phyloP scores from a whole-genome alignment of 331 rosid species.

The Arachis monticola region DNA sequence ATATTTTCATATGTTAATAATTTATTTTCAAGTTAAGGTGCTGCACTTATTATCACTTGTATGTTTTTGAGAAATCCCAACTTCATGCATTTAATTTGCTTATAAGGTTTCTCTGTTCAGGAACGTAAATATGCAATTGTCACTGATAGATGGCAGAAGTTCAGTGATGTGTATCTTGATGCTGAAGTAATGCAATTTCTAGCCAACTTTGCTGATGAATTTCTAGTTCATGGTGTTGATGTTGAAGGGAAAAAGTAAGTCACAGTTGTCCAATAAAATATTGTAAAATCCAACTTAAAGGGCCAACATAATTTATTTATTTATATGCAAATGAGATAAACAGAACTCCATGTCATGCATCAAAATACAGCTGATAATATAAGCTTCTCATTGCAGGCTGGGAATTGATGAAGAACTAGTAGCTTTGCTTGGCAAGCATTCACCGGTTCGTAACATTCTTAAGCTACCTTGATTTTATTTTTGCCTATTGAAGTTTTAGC shows the following conservation, averaged over 20 bases:
- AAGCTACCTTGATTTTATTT: conserved; percentile 19
- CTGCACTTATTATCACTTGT: too few species aligned
- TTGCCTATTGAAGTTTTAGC: not conserved
- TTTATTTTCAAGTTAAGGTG: not conserved
- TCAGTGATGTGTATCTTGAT: conserved; percentile 76
- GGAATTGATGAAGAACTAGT: conserved; percentile 98
- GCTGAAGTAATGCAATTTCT: conserved; percentile 68
- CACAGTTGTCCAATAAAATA: not conserved
- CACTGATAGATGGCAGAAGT: conserved; percentile 98
- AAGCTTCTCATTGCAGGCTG: conserved; percentile 55
- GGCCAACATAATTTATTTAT: conserved; percentile 1
- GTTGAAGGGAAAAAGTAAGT: conserved; percentile 97
- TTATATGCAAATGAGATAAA: not conserved
- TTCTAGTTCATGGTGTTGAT: conserved; percentile 95
- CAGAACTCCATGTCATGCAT: conserved; percentile 21
- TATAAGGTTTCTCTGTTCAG: conserved; percentile 50
- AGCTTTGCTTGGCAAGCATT: conserved; percentile 80
- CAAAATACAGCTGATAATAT: conserved; percentile 29
- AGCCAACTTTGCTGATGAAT: conserved; percentile 87
- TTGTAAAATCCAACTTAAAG: not conserved
- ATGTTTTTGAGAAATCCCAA: too few species aligned
- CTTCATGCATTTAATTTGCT: not conserved
- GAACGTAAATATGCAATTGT: conserved; percentile 88
- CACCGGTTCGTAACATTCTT: conserved; percentile 64
- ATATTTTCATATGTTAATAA: not conserved